A percentile compares a stretch with the other conserved stretches of the same genome.
phyloP scores from a whole-genome alignment of 2,329 filamentous ascomycete species.

The Malbranchea zuffiana region DNA sequence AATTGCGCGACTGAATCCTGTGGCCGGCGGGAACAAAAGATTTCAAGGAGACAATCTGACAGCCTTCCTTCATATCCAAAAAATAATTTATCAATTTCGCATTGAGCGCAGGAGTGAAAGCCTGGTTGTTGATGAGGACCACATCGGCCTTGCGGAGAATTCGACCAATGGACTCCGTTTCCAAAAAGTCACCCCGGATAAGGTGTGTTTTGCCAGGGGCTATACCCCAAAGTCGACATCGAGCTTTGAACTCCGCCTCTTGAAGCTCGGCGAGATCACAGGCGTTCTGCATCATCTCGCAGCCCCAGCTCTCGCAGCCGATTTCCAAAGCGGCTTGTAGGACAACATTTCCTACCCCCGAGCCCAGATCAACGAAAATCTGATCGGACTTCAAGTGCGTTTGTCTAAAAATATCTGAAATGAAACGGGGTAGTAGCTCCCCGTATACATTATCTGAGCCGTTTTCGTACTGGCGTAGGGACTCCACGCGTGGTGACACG shows the following conservation, averaged over 20 bases:
- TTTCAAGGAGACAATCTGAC: slow-evolving; percentile 81
- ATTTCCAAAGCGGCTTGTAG: slow-evolving; percentile 87
- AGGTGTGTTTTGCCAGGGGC: slow-evolving; percentile 68
- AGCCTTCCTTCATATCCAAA: slow-evolving; percentile 81
- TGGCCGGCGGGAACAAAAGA: slow-evolving; percentile 77
- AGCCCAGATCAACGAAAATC: slow-evolving; percentile 88
- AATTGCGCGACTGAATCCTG: slow-evolving; percentile 60
- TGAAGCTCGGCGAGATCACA: slow-evolving; percentile 73
- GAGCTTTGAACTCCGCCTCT: slow-evolving; percentile 68
- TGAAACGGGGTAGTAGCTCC: slow-evolving; percentile 75
- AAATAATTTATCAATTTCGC: slow-evolving; percentile 78
- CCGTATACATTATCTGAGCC: slow-evolving; percentile 92
- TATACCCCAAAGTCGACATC: slow-evolving; percentile 83
- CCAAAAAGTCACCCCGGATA: slow-evolving; percentile 72
- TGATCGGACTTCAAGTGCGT: slow-evolving; percentile 69
- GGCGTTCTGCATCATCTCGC: slow-evolving; percentile 89
- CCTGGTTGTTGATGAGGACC: slow-evolving; percentile 96
- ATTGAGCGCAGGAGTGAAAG: slow-evolving; percentile 81
- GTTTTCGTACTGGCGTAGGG: slow-evolving; percentile 73
- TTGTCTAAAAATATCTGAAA: slow-evolving; percentile 69
- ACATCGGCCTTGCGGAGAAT: slow-evolving; percentile 79
- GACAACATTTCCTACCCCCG: slow-evolving; percentile 90
- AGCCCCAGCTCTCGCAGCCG: slow-evolving; percentile 90
- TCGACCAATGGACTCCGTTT: slow-evolving; percentile 56
- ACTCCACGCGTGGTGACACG: slow-evolving; percentile 78